phyloP scores from a whole-genome alignment of 805 yeast genomes.

The Ogataea sp. region DNA sequence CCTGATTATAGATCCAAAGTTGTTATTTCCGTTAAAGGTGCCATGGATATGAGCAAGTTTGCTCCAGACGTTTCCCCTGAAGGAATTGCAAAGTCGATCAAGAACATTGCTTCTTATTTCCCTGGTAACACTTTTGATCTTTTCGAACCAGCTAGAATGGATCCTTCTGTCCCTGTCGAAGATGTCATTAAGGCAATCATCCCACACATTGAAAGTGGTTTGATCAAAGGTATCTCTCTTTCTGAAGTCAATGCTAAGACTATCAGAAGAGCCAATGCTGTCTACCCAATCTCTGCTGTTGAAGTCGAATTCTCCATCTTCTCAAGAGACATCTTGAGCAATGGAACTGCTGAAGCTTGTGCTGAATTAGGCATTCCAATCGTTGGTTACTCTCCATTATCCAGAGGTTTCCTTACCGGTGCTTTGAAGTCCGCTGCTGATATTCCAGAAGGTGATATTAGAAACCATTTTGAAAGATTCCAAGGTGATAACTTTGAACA shows the following conservation, averaged over 20 bases:
- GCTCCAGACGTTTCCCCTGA: conserved; percentile 45
- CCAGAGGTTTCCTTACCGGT: conserved; percentile 74
- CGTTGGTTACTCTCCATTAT: conserved; percentile 77
- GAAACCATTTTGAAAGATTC: conserved; percentile 48
- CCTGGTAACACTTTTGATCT: conserved; percentile 40
- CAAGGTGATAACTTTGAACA: conserved; percentile 40
- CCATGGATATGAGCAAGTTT: conserved; percentile 24
- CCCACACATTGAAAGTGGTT: conserved; percentile 54
- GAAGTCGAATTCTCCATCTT: conserved; percentile 77
- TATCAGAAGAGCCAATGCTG: conserved; percentile 47
- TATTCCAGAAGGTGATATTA: conserved; percentile 49
- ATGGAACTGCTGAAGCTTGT: conserved; percentile 58
- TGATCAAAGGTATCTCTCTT: conserved; percentile 61
- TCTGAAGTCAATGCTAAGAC: conserved; percentile 65
- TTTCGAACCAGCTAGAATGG: conserved; percentile 71
- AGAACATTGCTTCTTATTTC: conserved; percentile 29
- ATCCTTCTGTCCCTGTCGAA: conserved; percentile 47
- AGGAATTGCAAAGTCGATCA: conserved; percentile 39
- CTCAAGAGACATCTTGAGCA: conserved; percentile 48
- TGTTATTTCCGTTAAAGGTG: conserved; percentile 65
- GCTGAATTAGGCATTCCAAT: conserved; percentile 54
- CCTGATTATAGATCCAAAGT: conserved; percentile 52
- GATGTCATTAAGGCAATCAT: conserved; percentile 49
- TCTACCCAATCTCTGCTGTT: conserved; percentile 54
- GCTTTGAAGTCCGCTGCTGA: conserved; percentile 34